Evolutionary conservation across 345 rosid genomes (phyloP).

Genomic region (Geranium brycei): DNA sequence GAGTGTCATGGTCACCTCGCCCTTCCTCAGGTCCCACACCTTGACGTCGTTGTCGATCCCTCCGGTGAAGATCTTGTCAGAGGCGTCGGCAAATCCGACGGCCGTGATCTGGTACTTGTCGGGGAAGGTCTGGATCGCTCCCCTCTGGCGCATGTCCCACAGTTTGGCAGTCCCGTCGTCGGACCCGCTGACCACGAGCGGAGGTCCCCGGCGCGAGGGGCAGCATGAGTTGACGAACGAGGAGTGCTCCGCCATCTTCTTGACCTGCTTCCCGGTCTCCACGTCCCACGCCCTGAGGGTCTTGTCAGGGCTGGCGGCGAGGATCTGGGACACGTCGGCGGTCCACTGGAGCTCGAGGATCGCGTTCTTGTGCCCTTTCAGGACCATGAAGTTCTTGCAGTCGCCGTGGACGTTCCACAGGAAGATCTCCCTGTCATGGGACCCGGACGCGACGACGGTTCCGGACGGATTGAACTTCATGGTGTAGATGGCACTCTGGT

Average conservation of each 20-base stretch:
- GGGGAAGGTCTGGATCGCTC: slow-evolving; percentile 97
- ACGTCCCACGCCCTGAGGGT: slow-evolving; percentile 89
- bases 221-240: slow-evolving; percentile 92
- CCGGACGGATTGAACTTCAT: slow-evolving; percentile 91
- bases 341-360: slow-evolving; percentile 91
- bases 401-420: slow-evolving; percentile 85
- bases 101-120: slow-evolving; percentile 97
- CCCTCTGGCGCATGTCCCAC: slow-evolving; percentile 97
- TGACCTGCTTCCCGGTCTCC: slow-evolving; percentile 83
- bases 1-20: slow-evolving; percentile 81
- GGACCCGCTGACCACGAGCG: slow-evolving; percentile 84
- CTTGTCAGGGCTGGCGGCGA: slow-evolving; percentile 93
- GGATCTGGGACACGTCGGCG: slow-evolving; percentile 73
- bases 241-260: slow-evolving; percentile 94
- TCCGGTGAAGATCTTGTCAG: slow-evolving; percentile 84
- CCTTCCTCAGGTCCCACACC: slow-evolving; percentile 87
- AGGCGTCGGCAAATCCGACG: slow-evolving; percentile 83
- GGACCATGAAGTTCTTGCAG: slow-evolving; percentile 89
- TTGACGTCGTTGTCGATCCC: slow-evolving; percentile 83
- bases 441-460: slow-evolving; percentile 76
- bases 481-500: slow-evolving; percentile 75
- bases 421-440: slow-evolving; percentile 87
- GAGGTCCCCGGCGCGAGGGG: slow-evolving; percentile 82
- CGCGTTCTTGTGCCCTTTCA: slow-evolving; percentile 94
- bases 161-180: slow-evolving; percentile 97